Base-by-base conservation (phyloP, 306 rosid species). In the Malus asiatica region DNA sequence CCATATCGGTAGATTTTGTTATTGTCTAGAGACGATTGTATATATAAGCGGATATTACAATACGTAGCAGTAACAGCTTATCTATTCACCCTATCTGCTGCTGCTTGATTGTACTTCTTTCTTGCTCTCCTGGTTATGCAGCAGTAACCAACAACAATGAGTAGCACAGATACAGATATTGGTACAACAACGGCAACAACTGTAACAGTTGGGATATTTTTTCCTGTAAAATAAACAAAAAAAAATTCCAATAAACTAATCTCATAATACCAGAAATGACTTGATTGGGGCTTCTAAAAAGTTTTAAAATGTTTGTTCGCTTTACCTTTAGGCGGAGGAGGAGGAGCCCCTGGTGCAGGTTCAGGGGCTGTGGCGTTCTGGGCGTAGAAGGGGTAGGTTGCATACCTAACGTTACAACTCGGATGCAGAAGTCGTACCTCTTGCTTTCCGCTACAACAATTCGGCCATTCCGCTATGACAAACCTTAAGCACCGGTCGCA, bases 331-430 rank as follows among this genome's bases (percentile, higher is more conserved):
- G 23, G 22, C 40, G 12, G 18, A 60, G 65, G 18, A 11, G 64
- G 33, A 0, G 33, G 30, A n/a, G 29, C 3, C 16, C 18, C 35
- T 13, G 33, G 20, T 60, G 65, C 14, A 30, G 68, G 68, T 42
- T 23, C 32, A 11, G 67, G 22, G 16, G 40, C 5, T 63, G 68
- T 14, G 13, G 68, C 8, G 68, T 27, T 63, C 42, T 72, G 19
- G 29, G 1, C 10, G 52, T 48, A 78, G 25, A 83, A 83, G 22
- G 32, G 72, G 66, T 19, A 45, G 25, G 14, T 0, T 2, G 76
- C 76, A 27, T 35, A 83, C 74, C 83, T 59, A 51, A 72, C 2
- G 8, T 66, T 51, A 61, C 79, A 72, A 45, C 81, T 79, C 0
- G 79, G 86, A 29, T 8, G 35, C 16, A 75, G 1, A 16, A 59